Evolutionary conservation across 163 green algal species (phyloP), one percentile per base, ranked within the genome.

Genomic region (Trebouxia gelatinosa): DNA sequence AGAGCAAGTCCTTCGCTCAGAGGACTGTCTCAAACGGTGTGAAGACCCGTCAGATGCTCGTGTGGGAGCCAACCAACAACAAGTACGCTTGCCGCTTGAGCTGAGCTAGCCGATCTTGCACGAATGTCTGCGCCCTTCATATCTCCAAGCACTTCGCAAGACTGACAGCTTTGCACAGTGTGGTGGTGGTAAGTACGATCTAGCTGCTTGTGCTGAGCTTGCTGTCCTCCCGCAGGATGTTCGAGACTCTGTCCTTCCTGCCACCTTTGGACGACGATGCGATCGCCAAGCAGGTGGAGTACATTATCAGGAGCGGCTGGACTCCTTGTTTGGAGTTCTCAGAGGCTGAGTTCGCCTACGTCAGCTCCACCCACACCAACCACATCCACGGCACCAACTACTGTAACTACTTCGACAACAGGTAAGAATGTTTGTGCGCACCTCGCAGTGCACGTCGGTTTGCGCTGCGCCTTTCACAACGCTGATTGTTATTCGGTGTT

Each of bases 171-270:
- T n/a, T n/a, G n/a, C n/a, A n/a, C n/a, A n/a, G n/a, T n/a, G n/a
- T n/a, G n/a, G n/a, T n/a, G n/a, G n/a, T n/a, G n/a, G n/a, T n/a
- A n/a, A n/a, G n/a, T n/a, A n/a, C n/a, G n/a, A n/a, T n/a, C n/a
- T n/a, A n/a, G n/a, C n/a, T n/a, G n/a, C n/a, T n/a, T n/a, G n/a
- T n/a, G n/a, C n/a, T n/a, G n/a, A n/a, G n/a, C n/a, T n/a, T 38
- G 62, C 0, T 34, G 31, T 26, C 62, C n/a, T 40, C n/a, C 62
- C 68, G 46, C 91, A 94, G 87, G 91, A 91, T 94, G 84, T 99
- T 97, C 89, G 95, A 99, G 95, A 98, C 94, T 85, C 93, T 99
- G 84, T 98, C 93, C 71, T 99, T 93, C 94, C 93, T 99, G 85
- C 95, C 95, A 74, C 91, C 94, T 61, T 91, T 99, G 62, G 92